Conservation (phyloP, 352 stramenopile genomes). For the Plasmopara muralis region DNA sequence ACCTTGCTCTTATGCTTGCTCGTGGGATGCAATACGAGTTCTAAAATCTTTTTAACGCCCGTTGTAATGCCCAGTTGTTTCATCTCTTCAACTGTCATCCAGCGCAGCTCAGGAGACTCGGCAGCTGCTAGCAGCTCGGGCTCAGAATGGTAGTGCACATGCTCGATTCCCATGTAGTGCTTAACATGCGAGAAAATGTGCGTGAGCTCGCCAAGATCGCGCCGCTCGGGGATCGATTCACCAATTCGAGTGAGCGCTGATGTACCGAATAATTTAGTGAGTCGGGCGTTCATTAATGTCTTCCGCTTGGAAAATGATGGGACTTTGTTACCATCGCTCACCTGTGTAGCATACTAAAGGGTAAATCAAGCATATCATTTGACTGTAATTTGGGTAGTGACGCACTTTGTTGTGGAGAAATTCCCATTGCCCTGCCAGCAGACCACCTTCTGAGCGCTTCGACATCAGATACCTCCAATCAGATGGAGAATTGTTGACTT, state of each 20-base stretch:
- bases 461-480: slow-evolving; percentile 76
- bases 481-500: slow-evolving; percentile 11
- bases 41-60: slow-evolving; percentile 82
- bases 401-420: slow-evolving; percentile 74
- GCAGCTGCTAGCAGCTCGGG: slow-evolving; percentile 14
- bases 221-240: slow-evolving; percentile 27
- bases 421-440: slow-evolving; percentile 85
- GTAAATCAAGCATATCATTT: not conserved
- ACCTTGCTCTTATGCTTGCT: slow-evolving; percentile 13
- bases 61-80: slow-evolving; percentile 77
- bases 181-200: slow-evolving; percentile 90
- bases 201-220: slow-evolving; percentile 62
- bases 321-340: slow-evolving; percentile 56
- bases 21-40: slow-evolving; percentile 30
- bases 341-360: slow-evolving; percentile 23
- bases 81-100: slow-evolving; percentile 79
- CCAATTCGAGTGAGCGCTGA: slow-evolving; percentile 10
- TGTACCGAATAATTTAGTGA: slow-evolving; percentile 34
- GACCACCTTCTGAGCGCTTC: slow-evolving; percentile 56
- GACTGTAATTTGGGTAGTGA: not conserved
- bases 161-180: slow-evolving; percentile 87
- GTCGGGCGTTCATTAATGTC: slow-evolving; percentile 36
- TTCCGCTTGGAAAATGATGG: slow-evolving; percentile 57
- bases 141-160: slow-evolving; percentile 50
- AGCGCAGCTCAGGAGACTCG: slow-evolving; percentile 31